Base-by-base conservation (phyloP, 345 rosid species). In the Diplotaxis tenuifolia region DNA sequence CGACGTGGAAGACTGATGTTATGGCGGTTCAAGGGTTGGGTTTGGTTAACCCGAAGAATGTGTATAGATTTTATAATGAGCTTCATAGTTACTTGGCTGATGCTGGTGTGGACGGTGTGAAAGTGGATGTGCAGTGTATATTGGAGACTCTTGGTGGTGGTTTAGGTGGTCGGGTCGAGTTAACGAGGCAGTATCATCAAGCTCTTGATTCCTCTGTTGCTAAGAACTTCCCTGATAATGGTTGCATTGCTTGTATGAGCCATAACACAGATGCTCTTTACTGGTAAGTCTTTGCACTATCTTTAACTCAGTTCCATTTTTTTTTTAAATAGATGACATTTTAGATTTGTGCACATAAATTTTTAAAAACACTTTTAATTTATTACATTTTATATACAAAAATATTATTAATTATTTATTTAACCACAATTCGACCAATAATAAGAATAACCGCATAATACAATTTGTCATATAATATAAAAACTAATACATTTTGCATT, bases 201-300 rank as follows among this genome's bases (percentile, higher is more conserved):
- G 97, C 97, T 0, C 96, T 94, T 45, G 98, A 94, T 42, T 87
- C 92, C 0, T 94, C 97, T 9, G 90, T 94, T 11, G 85, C 92
- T 0, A 78, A 82, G 72, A 89, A 88, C 52, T 94, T 94, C 67
- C 91, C 89, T 0, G 97, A 89, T 11, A 94, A 94, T 78, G 98
- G 97, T 0, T 85, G 88, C 86, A 88, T 94, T 38, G 97, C 98
- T 14, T 94, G 98, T 76, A 94, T 94, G 98, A 88, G 98, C 71
- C 98, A 94, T 40, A 91, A 88, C 36, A 94, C 95, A 0, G 98
- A 94, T 79, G 93, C 98, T 20, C 90, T 94, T 6, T 94, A 94
- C 81, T 91, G 97, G 97, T 92, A 64, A 58, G 65, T 55, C 7
- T 53, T 47, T 12, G 31, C n/a, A 21, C 1, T 6, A 5, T n/a